phyloP scores from a whole-genome alignment of 2,329 filamentous ascomycete species.

The Clonostachys chloroleuca region DNA sequence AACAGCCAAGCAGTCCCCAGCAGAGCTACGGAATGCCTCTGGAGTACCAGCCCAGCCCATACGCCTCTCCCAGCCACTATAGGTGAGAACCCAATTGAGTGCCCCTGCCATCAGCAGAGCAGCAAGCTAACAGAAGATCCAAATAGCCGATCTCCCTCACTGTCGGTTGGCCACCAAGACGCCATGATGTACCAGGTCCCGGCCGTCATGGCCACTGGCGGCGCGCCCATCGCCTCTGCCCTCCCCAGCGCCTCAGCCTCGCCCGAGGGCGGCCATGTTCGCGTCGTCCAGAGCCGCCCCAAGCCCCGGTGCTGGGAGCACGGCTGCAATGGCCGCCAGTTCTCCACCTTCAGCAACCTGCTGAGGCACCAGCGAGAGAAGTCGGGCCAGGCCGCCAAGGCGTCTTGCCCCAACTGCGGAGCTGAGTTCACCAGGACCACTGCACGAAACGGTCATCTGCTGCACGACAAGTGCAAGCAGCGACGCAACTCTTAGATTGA shows the following conservation, averaged over 20 bases:
- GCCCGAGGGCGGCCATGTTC: conserved; percentile 42
- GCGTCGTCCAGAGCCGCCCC: conserved; percentile 73
- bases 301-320: conserved; percentile 98
- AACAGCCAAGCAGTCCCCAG: conserved; percentile 13
- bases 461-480: conserved; percentile 90
- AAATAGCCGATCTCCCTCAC: conserved; percentile 31
- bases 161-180: conserved; percentile 28
- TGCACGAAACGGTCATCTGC: conserved; percentile 79
- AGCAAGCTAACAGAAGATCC: conserved; percentile 2
- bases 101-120: background rate
- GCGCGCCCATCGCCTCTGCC: conserved; percentile 13
- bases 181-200: conserved; percentile 38
- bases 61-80: conserved; percentile 26
- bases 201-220: conserved; percentile 26
- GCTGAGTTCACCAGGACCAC: conserved; percentile 89
- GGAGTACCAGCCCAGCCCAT: conserved; percentile 31
- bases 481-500: conserved; percentile 14
- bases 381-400: conserved; percentile 84
- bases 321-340: conserved; percentile 91
- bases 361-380: conserved; percentile 92
- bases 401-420: conserved; percentile 84
- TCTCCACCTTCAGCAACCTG: conserved; percentile 94
- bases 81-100: conserved; percentile 22
- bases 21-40: conserved; percentile 35
- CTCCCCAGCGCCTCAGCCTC: conserved; percentile 1